These are phyloP conservation scores for Ceratocystis harringtonii DNA, from an alignment of 2,329 filamentous ascomycete species.

Conservation along the genomic window DNA sequence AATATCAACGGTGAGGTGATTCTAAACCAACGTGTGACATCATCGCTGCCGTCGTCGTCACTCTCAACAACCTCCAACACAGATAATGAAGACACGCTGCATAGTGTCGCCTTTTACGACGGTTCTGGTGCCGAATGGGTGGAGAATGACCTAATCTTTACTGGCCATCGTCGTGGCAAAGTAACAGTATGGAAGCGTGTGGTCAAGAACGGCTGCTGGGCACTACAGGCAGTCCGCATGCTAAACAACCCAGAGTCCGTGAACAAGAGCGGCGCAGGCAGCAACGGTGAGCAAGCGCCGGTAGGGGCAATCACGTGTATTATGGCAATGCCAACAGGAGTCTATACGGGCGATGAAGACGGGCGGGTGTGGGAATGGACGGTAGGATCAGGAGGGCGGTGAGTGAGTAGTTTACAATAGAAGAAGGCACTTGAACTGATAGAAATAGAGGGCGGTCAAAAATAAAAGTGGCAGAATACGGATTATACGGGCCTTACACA, in stretches of 20 bases:
- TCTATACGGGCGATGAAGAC: slow-evolving; percentile 91
- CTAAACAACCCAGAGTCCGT: slow-evolving; percentile 59
- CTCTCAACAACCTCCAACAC: slow-evolving; percentile 24
- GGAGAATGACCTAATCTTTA: slow-evolving; percentile 73
- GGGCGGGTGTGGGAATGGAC: slow-evolving; percentile 47
- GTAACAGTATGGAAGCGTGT: slow-evolving; percentile 63
- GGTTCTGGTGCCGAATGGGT: slow-evolving; percentile 83
- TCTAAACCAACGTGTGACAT: slow-evolving; percentile 67
- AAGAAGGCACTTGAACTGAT: neutral
- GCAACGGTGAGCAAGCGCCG: too few species aligned
- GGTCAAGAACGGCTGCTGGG: slow-evolving; percentile 38
- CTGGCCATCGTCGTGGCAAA: slow-evolving; percentile 67
- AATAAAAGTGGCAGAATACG: neutral
- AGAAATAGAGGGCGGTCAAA: neutral
- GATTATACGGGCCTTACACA: neutral
- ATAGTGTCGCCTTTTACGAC: slow-evolving; percentile 84
- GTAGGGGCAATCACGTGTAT: slow-evolving; percentile 21
- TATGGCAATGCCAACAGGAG: slow-evolving; percentile 55
- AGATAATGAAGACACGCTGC: slow-evolving; percentile 52
- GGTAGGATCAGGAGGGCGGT: slow-evolving; percentile 29
- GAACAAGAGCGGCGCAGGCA: neutral
- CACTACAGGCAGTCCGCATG: slow-evolving; percentile 61
- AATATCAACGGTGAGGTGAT: slow-evolving; percentile 77
- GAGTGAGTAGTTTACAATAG: neutral
- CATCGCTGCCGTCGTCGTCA: neutral